A percentile compares a stretch with the other conserved stretches of the same genome.
Conservation (phyloP, 2,329 filamentous ascomycete genomes). For the Aspergillus fumigatus region DNA sequence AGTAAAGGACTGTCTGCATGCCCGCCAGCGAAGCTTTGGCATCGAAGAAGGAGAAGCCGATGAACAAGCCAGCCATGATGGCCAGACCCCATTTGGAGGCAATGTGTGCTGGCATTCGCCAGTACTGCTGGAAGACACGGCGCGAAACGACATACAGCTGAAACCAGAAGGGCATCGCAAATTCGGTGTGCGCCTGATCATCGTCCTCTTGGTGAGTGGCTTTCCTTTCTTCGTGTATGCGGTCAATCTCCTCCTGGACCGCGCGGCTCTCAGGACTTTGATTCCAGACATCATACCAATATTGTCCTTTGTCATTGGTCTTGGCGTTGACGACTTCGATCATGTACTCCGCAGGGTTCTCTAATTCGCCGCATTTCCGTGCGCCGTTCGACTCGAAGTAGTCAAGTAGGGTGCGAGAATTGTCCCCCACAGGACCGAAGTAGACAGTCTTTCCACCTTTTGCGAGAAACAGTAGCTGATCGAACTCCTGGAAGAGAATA, state of each 20-base stretch:
- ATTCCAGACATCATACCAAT: conserved; percentile 62
- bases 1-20: conserved; percentile 79
- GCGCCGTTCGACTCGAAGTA: conserved; percentile 63
- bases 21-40: conserved; percentile 69
- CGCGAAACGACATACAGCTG: conserved; percentile 64
- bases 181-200: conserved; percentile 64
- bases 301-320: conserved; percentile 29
- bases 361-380: conserved; percentile 51
- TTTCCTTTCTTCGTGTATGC: conserved; percentile 44
- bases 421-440: conserved; percentile 60
- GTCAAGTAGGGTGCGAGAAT: conserved; percentile 52
- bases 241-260: conserved; percentile 55
- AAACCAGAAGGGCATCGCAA: conserved; percentile 64
- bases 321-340: conserved; percentile 51
- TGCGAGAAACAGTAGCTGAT: conserved; percentile 58
- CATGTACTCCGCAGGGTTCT: conserved; percentile 74
- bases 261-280: conserved; percentile 49
- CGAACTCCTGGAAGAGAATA: conserved; percentile 81
- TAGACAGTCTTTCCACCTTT: conserved; percentile 63
- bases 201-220: conserved; percentile 39
- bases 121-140: conserved; percentile 85
- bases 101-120: conserved; percentile 80
- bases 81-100: conserved; percentile 71
- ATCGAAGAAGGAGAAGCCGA: conserved; percentile 74
- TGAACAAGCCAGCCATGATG: conserved; percentile 60